These are phyloP conservation scores for Schizosaccharomyces japonicus DNA, from an alignment of 805 yeast species.

Conservation along the genomic window DNA sequence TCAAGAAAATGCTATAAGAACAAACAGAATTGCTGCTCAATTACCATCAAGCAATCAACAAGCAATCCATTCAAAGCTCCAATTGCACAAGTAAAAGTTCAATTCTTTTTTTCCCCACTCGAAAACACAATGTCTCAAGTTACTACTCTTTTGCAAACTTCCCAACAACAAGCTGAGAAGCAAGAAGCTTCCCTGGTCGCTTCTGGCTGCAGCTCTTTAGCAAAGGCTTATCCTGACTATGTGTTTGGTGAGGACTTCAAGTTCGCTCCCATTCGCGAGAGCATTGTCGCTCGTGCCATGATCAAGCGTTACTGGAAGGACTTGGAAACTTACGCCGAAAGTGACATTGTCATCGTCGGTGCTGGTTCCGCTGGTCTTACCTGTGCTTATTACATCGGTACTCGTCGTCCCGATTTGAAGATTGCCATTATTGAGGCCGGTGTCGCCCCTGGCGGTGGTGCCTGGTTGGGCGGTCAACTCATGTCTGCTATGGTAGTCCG, in stretches of 20 bases:
- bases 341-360: conserved; percentile 53
- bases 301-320: conserved; percentile 50
- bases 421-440: conserved; percentile 51
- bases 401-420: conserved; percentile 50
- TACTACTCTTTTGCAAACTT: no score
- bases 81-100: no score
- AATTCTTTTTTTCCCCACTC: no score
- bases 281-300: conserved; percentile 63
- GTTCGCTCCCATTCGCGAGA: conserved; percentile 53
- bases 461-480: conserved; percentile 55
- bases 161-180: no score
- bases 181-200: no score
- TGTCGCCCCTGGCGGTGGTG: conserved; percentile 64
- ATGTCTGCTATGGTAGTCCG: conserved; percentile 60
- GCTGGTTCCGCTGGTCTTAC: conserved; percentile 59
- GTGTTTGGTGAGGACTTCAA: conserved; percentile 18
- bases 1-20: no score
- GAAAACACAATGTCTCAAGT: no score
- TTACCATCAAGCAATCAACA: no score
- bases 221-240: not conserved
- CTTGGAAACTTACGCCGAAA: conserved; percentile 47
- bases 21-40: no score
- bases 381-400: conserved; percentile 52
- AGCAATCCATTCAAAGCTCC: no score
- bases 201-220: not conserved